These are phyloP conservation scores for Arachnopeziza araneosa DNA, from an alignment of 2,329 filamentous ascomycete species.

Conservation along the genomic window DNA sequence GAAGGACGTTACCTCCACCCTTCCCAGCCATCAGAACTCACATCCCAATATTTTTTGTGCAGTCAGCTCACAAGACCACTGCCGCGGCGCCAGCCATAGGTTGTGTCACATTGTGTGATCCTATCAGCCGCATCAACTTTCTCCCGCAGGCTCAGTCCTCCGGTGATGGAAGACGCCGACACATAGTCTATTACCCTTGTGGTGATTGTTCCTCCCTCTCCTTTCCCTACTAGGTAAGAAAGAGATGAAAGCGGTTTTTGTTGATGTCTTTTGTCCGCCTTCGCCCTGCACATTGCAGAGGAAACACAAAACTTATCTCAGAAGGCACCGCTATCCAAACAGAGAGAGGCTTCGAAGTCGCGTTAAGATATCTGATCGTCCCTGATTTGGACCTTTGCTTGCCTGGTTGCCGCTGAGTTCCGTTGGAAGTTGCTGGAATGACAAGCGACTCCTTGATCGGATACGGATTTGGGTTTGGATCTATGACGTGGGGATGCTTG, in stretches of 20 bases:
- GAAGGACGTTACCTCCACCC: slow-evolving; percentile 41
- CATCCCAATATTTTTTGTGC: slow-evolving; percentile 14
- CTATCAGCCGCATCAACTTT: slow-evolving; percentile 63
- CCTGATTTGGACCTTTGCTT: slow-evolving; percentile 10
- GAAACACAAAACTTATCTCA: slow-evolving; percentile 91
- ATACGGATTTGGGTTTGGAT: slow-evolving; percentile 8
- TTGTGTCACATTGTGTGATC: slow-evolving; percentile 42
- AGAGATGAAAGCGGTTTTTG: slow-evolving; percentile 81
- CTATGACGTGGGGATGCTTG: slow-evolving; percentile 12
- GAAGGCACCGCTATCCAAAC: slow-evolving; percentile 79
- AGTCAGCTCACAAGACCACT: slow-evolving; percentile 41
- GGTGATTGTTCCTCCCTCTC: slow-evolving; percentile 23
- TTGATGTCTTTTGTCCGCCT: slow-evolving; percentile 91
- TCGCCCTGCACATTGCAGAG: slow-evolving; percentile 63
- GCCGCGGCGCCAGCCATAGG: slow-evolving; percentile 48
- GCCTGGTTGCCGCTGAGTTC: slow-evolving; percentile 21
- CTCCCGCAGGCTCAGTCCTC: slow-evolving; percentile 38
- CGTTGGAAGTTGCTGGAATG: slow-evolving; percentile 13
- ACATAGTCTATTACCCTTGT: slow-evolving; percentile 22
- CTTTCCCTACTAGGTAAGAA: slow-evolving; percentile 26
- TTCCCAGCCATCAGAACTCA: slow-evolving; percentile 28
- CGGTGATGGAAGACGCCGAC: slow-evolving; percentile 31
- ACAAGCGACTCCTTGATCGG: slow-evolving; percentile 11
- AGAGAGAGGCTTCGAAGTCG: slow-evolving; percentile 52
- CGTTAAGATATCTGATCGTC: slow-evolving; percentile 19